Evolutionary conservation across 345 rosid genomes (phyloP), one percentile per base, ranked within the genome.

Genomic region (Lumnitzera littorea): DNA sequence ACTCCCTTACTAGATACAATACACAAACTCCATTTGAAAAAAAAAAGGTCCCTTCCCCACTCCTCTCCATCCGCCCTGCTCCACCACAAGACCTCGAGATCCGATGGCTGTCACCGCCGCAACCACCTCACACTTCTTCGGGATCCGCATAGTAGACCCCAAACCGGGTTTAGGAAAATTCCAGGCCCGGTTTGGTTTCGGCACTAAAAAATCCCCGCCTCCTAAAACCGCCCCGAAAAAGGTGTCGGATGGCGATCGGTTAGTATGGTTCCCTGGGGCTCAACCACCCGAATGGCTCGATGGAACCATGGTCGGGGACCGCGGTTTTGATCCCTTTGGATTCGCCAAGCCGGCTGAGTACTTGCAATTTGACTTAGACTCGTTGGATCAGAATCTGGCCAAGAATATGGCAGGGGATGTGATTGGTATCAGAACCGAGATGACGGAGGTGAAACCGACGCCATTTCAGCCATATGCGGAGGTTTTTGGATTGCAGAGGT

Each of bases 241-340:
- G 73, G 12, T 24, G 8, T 63, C 58, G 14, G 15, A 53, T 0
- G 64, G 47, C 13, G 85, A 85, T 24, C 71, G 91, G 48, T 89
- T 76, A 2, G 84, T 89, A 0, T 89, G 96, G 96, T 81, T 76
- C 66, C 98, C 90, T 0, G 82, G 87, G 0, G 96, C 88, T 11
- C 64, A 1, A 13, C 83, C 88, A 0, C 96, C 91, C 0, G 87
- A 78, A 65, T 89, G 92, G 92, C 77, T 87, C 1, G 96, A 92
- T 53, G 90, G 96, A 20, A 62, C 85, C 9, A 76, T 92, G 91
- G 75, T 85, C 4, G 94, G 96, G 36, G 96, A 89, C 79, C 77
- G 87, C 23, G 96, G 98, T 31, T 92, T 92, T 46, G 96, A 92
- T 57, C 98, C 98, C 0, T 77, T 89, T 23, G 96, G 94, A 56